Evolutionary conservation across 805 yeast species (phyloP), one percentile per base, ranked within the genome.

Genomic region (Zygosaccharomyces bisporus): DNA sequence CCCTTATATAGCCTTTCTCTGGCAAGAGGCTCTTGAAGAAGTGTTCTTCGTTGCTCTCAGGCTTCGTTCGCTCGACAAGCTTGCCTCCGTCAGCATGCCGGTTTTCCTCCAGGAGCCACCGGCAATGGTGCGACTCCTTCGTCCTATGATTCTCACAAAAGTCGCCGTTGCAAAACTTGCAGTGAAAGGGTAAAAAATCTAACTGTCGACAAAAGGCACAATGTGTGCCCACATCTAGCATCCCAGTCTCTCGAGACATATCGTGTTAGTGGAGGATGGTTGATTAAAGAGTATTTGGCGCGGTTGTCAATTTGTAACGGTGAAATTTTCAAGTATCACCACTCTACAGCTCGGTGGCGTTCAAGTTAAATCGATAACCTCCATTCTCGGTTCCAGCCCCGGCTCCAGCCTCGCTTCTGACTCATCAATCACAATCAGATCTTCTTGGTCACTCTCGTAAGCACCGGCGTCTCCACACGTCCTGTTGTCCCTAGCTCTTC

Each of bases 211-310:
- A 63, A 41, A 50, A 61, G 14, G 46, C 43, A 45, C 68, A 63
- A 39, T 63, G 68, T 21, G 60, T 59, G 1, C 68, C 68, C n/a
- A 61, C 68, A 49, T 63, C 68, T 12, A 63, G 47, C 66, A 63
- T 63, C 6, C 66, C 66, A 3, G 54, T 55, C 43, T 61, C 66
- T 41, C 35, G 38, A 23, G 38, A 30, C 34, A 47, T 47, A 38
- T 13, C 35, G 19, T 20, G 14, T 14, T 32, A 17, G 23, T 17
- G 14, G 13, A n/a, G n/a, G 2, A 4, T 18, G 10, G n/a, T 25
- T 10, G 31, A 12, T 10, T 27, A 27, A 21, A 21, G n/a, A n/a
- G 25, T 21, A 14, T 12, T 27, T 27, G 10, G 3, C 4, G 31
- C 13, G 31, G 14, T n/a, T 27, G 14, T 6, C 13, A 27, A 3